Conservation (phyloP, 306 rosid species). For the Rosa rugosa region DNA sequence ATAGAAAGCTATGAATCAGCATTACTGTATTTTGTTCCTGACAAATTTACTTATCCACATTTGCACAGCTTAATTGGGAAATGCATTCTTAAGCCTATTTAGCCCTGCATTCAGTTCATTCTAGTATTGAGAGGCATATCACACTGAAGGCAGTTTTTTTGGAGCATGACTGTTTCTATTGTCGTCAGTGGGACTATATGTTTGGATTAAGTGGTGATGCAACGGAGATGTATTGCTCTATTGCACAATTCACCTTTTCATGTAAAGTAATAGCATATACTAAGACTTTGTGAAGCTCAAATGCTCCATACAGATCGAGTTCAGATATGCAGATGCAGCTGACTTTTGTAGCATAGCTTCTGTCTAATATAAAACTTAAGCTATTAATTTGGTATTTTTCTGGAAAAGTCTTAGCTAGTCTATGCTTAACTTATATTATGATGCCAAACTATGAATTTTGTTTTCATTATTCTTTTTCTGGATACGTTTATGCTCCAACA, state of each 20-base stretch:
- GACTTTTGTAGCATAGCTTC: background rate
- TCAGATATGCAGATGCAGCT: background rate
- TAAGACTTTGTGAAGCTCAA: background rate
- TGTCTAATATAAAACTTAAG: background rate
- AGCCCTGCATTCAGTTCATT: background rate
- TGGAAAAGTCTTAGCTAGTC: background rate
- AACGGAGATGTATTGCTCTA: no score
- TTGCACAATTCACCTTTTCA: background rate
- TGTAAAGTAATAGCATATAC: background rate
- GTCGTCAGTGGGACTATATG: background rate
- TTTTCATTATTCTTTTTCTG: background rate
- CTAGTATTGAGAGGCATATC: background rate
- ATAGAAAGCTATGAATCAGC: background rate
- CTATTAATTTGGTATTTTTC: background rate
- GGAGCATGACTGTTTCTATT: background rate
- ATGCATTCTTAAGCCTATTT: background rate
- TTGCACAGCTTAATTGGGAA: background rate
- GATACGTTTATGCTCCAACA: slow-evolving; percentile 36
- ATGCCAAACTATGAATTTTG: background rate
- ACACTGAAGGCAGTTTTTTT: background rate
- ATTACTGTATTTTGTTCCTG: background rate
- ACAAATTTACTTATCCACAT: background rate
- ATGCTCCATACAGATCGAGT: background rate
- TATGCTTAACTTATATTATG: slow-evolving; percentile 4
- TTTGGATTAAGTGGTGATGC: background rate